Percentiles rank a stretch among this genome's conserved stretches.
phyloP scores from a whole-genome alignment of 805 yeast genomes.

The Pichia pseudocactophila region DNA sequence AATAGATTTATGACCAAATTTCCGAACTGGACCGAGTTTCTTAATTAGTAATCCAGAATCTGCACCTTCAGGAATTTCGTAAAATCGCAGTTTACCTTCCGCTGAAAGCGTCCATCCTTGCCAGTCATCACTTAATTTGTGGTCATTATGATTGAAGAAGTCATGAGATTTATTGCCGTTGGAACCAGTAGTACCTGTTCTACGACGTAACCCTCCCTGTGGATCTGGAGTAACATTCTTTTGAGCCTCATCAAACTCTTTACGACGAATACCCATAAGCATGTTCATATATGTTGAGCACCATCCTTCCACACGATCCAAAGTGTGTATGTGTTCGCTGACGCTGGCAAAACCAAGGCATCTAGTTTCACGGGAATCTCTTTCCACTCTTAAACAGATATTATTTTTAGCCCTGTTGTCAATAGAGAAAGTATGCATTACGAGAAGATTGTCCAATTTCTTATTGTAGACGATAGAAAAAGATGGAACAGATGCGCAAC shows the following conservation, averaged over 20 bases:
- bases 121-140: slow-evolving; percentile 43
- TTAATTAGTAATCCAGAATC: slow-evolving; percentile 42
- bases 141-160: not conserved
- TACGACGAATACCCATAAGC: slow-evolving; percentile 56
- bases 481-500: slow-evolving; percentile 71
- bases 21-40: slow-evolving; percentile 50
- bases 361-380: slow-evolving; percentile 87
- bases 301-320: slow-evolving; percentile 67
- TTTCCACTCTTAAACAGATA: slow-evolving; percentile 81
- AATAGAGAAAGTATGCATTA: slow-evolving; percentile 64
- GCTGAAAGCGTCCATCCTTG: slow-evolving; percentile 75
- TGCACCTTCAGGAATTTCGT: slow-evolving; percentile 45
- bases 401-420: slow-evolving; percentile 69
- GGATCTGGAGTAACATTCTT: not conserved
- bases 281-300: slow-evolving; percentile 68
- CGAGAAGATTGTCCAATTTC: slow-evolving; percentile 43
- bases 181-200: not conserved
- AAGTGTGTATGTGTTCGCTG: slow-evolving; percentile 60
- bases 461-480: slow-evolving; percentile 68
- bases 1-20: slow-evolving; percentile 71
- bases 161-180: not conserved
- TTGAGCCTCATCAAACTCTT: slow-evolving; percentile 24
- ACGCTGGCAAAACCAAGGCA: slow-evolving; percentile 79
- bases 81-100: slow-evolving; percentile 52
- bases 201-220: not conserved